Conservation (phyloP, 1,284 basidiomycete genomes). For the Irpex rosettiformis region DNA sequence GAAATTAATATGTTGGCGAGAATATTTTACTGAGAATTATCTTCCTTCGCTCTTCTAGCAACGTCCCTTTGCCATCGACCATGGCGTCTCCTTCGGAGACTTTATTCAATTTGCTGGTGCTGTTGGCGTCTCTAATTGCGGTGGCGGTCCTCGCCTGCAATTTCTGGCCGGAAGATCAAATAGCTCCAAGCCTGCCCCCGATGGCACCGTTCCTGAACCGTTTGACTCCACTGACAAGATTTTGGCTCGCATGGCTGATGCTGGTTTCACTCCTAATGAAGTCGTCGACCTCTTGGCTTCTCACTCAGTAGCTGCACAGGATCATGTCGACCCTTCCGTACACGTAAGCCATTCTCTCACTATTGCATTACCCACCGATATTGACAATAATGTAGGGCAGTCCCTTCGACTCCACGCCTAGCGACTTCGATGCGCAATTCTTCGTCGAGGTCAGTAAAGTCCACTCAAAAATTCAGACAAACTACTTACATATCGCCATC, state of each 20-base stretch:
- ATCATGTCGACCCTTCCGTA: constrained; percentile 31
- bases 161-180: constrained; percentile 35
- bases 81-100: constrained; percentile 37
- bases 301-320: constrained; percentile 28
- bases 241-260: constrained; percentile 37
- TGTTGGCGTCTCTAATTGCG: constrained; percentile 35
- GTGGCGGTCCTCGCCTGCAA: constrained; percentile 32
- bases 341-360: constrained; percentile 10
- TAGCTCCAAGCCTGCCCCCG: constrained; percentile 25
- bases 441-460: constrained; percentile 31
- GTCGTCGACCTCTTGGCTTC: constrained; percentile 38
- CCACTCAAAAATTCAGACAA: neutral
- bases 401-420: constrained; percentile 40
- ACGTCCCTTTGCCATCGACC: constrained; percentile 30
- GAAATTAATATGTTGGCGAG: too few relatives aligned
- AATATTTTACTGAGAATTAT: too few relatives aligned
- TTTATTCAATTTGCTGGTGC: constrained; percentile 44
- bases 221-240: constrained; percentile 35
- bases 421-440: constrained; percentile 36
- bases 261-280: constrained; percentile 33
- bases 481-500: too few relatives aligned
- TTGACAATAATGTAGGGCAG: constrained; percentile 20
- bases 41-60: constrained; percentile 14
- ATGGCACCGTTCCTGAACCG: constrained; percentile 31
- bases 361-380: neutral